These are phyloP conservation scores for Tulasnella sp. DNA, from an alignment of 768 basidiomycete species.

Conservation along the genomic window DNA sequence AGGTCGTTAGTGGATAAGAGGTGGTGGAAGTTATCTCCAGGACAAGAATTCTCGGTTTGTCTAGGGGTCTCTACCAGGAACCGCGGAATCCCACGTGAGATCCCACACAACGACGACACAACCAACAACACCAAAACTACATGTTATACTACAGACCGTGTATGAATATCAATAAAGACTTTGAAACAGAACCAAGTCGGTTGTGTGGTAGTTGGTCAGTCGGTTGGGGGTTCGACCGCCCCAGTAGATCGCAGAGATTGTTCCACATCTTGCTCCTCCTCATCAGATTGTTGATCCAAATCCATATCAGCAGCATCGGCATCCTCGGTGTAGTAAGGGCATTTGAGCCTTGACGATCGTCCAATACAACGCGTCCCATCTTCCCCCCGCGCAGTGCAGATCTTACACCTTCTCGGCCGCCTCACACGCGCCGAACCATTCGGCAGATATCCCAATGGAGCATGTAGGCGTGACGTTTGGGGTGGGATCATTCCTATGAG, in stretches of 20 bases:
- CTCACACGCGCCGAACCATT: neutral
- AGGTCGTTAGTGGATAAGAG: too few relatives aligned
- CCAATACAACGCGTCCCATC: constrained; percentile 10
- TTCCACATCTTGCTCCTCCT: neutral
- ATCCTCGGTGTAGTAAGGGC: neutral
- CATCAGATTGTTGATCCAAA: neutral
- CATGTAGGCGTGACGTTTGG: neutral
- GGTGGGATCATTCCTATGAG: neutral
- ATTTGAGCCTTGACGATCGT: neutral
- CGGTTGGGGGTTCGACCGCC: neutral
- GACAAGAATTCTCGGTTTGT: too few relatives aligned
- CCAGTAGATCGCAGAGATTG: neutral
- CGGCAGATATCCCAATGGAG: neutral
- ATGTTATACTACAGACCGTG: neutral
- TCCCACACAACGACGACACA: too few relatives aligned
- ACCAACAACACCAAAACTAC: neutral
- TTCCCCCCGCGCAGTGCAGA: neutral
- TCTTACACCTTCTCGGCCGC: constrained; percentile 5
- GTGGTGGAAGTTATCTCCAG: too few relatives aligned
- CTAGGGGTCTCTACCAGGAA: too few relatives aligned
- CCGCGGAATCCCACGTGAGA: too few relatives aligned
- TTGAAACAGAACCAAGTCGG: neutral
- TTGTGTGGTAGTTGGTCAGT: neutral
- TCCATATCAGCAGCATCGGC: neutral
- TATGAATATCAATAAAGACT: neutral